Evolutionary conservation across 2,329 filamentous ascomycete genomes (phyloP).

Genomic region (Trichoderma sp.): DNA sequence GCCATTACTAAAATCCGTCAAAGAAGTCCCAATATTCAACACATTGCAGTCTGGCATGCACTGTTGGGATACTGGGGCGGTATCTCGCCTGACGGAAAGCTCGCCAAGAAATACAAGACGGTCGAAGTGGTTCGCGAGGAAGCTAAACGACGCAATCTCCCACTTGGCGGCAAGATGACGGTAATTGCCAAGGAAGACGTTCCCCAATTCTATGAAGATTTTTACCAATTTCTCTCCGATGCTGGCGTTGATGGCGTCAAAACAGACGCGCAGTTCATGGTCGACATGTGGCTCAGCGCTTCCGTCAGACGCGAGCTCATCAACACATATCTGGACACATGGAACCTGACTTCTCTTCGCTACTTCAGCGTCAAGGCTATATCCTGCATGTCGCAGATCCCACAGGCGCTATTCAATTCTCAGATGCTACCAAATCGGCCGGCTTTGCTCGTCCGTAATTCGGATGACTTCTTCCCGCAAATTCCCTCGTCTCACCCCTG

Average conservation of each 20-base stretch:
- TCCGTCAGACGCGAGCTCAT: slow-evolving; percentile 69
- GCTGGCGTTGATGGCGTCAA: slow-evolving; percentile 85
- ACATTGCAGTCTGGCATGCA: slow-evolving; percentile 94
- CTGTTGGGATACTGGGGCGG: slow-evolving; percentile 90
- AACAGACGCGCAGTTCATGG: slow-evolving; percentile 86
- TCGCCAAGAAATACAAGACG: slow-evolving; percentile 78
- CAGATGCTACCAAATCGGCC: slow-evolving; percentile 76
- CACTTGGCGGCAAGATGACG: slow-evolving; percentile 62
- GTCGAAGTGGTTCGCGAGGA: slow-evolving; percentile 54
- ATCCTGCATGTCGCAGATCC: slow-evolving; percentile 92
- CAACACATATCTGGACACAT: slow-evolving; percentile 77
- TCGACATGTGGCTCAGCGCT: slow-evolving; percentile 71
- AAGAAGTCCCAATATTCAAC: slow-evolving; percentile 68
- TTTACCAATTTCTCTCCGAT: slow-evolving; percentile 75
- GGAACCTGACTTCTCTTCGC: slow-evolving; percentile 73
- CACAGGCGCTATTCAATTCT: slow-evolving; percentile 80
- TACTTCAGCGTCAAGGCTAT: slow-evolving; percentile 77
- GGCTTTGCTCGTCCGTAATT: slow-evolving; percentile 75
- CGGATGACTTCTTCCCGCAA: slow-evolving; percentile 87
- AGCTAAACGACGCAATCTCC: slow-evolving; percentile 44
- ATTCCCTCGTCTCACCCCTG: slow-evolving; percentile 79
- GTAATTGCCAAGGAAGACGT: slow-evolving; percentile 75
- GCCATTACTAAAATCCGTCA: slow-evolving; percentile 67
- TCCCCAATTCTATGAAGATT: slow-evolving; percentile 78
- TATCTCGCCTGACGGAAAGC: slow-evolving; percentile 68